A percentile compares a stretch with the other conserved stretches of the same genome.
Evolutionary conservation across 176 grass and related monocot species (phyloP).

Genomic region (Musa acuminata): DNA sequence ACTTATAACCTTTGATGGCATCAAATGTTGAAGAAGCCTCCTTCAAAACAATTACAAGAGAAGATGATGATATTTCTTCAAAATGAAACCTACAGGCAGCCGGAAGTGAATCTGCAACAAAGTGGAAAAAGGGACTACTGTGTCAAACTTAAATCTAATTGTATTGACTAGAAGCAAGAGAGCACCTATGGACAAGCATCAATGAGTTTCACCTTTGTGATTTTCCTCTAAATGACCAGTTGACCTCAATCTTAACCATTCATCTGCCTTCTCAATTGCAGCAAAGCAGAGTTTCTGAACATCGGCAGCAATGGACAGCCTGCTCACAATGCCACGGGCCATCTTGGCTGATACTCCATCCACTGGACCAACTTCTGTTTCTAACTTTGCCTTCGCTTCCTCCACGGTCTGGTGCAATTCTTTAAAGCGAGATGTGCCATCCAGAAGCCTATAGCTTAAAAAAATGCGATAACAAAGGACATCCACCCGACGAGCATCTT

Average conservation of each 20-base stretch:
- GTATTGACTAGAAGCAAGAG: conserved; percentile 9
- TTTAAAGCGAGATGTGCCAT: conserved; percentile 58
- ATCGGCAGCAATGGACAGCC: conserved; percentile 56
- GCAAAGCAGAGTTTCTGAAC: conserved; percentile 77
- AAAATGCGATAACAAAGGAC: conserved; percentile 85
- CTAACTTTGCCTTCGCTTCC: conserved; percentile 82
- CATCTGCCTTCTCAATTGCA: conserved; percentile 74
- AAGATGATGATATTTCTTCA: conserved; percentile 64
- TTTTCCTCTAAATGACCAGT: conserved; percentile 35
- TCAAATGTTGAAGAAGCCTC: conserved; percentile 46
- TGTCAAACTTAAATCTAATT: conserved; percentile 19
- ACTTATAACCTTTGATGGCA: conserved; percentile 67
- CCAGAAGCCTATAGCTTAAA: conserved; percentile 66
- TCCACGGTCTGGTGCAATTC: conserved; percentile 69
- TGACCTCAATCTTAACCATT: conserved; percentile 41
- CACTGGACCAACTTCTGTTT: conserved; percentile 86
- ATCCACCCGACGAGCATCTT: conserved; percentile 87
- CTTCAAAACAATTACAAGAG: conserved; percentile 64
- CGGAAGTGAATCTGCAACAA: conserved; percentile 73
- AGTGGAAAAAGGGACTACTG: too few relatives aligned
- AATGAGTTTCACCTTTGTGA: conserved; percentile 50
- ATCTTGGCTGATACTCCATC: conserved; percentile 89
- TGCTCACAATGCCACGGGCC: conserved; percentile 95
- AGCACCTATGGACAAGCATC: conserved; percentile 12
- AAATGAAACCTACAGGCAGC: conserved; percentile 84